Evolutionary conservation across 2,329 filamentous ascomycete genomes (phyloP).

Genomic region (Karstenula rhodostoma): DNA sequence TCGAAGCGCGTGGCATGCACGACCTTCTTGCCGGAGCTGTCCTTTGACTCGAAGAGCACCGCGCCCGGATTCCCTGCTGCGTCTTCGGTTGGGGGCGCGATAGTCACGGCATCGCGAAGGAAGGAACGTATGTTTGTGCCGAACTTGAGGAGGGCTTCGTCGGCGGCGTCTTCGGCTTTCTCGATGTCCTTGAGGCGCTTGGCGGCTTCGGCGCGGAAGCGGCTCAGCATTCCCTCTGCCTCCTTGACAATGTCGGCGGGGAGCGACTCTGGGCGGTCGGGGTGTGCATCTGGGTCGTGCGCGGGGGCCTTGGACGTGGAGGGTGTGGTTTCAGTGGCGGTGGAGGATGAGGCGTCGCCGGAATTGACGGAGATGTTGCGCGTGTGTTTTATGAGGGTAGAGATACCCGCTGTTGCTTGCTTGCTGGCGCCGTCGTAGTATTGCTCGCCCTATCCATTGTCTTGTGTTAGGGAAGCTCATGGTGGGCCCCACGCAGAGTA

Average conservation of each 20-base stretch:
- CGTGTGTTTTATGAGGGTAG: constrained; percentile 76
- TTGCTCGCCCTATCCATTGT: constrained; percentile 71
- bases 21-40: constrained; percentile 86
- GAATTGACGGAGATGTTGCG: constrained; percentile 71
- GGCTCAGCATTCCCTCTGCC: constrained; percentile 73
- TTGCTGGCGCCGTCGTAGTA: constrained; percentile 85
- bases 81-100: constrained; percentile 72
- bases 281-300: constrained; percentile 40
- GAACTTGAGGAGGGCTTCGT: constrained; percentile 92
- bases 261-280: constrained; percentile 55
- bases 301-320: constrained; percentile 23
- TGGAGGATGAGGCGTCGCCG: constrained; percentile 28
- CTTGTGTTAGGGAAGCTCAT: constrained; percentile 15
- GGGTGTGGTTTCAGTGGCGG: constrained; percentile 18
- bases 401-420: constrained; percentile 84
- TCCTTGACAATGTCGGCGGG: constrained; percentile 62
- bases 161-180: constrained; percentile 91
- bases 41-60: constrained; percentile 92
- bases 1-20: constrained; percentile 96
- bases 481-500: constrained; percentile 5
- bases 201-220: constrained; percentile 78
- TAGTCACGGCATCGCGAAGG: constrained; percentile 86
- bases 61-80: constrained; percentile 57
- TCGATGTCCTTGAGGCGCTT: constrained; percentile 90
- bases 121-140: constrained; percentile 90